phyloP scores from a whole-genome alignment of 257 asterid species.

The Mentha longifolia region DNA sequence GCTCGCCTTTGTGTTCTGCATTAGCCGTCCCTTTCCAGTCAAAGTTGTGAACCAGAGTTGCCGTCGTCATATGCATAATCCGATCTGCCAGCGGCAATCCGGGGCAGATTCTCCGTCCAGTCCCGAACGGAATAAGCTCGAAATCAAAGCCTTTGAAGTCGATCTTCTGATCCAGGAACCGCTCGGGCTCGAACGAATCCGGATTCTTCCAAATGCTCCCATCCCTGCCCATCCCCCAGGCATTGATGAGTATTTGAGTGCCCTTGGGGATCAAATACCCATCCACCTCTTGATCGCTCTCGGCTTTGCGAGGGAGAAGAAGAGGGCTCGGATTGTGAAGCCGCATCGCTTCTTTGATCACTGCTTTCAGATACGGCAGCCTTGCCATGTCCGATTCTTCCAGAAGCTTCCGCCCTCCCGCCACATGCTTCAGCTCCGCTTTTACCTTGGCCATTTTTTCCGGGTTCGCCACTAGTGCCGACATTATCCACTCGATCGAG shows the following conservation, averaged over 20 bases:
- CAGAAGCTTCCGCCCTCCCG: neutral
- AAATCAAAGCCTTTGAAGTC: conserved; percentile 42
- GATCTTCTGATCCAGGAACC: conserved; percentile 27
- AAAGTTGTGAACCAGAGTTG: conserved; percentile 38
- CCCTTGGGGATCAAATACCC: conserved; percentile 41
- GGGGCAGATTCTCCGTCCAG: conserved; percentile 44
- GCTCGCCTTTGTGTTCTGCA: neutral
- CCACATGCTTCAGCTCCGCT: conserved; percentile 31
- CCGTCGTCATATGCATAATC: conserved; percentile 33
- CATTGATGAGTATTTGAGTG: conserved; percentile 38
- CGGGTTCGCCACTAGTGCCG: conserved; percentile 40
- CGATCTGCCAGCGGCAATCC: conserved; percentile 40
- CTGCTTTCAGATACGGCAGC: conserved; percentile 42
- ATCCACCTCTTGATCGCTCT: conserved; percentile 18
- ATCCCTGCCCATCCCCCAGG: conserved; percentile 47
- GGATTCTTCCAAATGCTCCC: conserved; percentile 37
- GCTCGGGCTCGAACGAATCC: conserved; percentile 33
- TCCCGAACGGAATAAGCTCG: conserved; percentile 45
- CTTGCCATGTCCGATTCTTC: conserved; percentile 37
- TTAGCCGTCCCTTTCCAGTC: conserved; percentile 29
- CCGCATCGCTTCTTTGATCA: conserved; percentile 38
- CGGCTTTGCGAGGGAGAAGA: conserved; percentile 25
- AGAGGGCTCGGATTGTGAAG: conserved; percentile 38
- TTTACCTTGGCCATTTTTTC: conserved; percentile 21
- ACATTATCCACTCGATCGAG: conserved; percentile 43